Percentiles rank a stretch among this genome's conserved stretches.
Evolutionary conservation across 176 grass and related monocot species (phyloP).

Genomic region (Melocanna baccifera): DNA sequence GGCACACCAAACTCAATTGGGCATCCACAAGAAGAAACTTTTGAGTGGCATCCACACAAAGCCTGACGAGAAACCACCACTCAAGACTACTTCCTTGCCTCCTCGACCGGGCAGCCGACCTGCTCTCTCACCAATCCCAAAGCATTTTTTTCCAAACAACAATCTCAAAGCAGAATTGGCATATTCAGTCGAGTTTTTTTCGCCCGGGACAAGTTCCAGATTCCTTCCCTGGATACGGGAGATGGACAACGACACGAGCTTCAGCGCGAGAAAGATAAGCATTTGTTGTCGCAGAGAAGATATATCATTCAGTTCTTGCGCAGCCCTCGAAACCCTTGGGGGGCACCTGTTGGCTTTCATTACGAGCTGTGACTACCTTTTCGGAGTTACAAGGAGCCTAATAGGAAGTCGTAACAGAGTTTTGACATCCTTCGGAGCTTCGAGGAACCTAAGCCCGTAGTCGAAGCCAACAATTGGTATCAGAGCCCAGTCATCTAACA

Average conservation of each 20-base stretch:
- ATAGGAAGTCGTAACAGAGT: too few species aligned
- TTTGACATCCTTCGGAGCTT: too few species aligned
- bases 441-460: too few species aligned
- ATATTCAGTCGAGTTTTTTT: not conserved
- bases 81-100: constrained; percentile 1
- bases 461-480: too few species aligned
- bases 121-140: not conserved
- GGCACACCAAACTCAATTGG: constrained; percentile 1
- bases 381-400: too few species aligned
- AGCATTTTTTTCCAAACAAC: not conserved
- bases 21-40: not conserved
- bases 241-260: not conserved
- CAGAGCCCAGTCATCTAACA: too few species aligned
- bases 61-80: not conserved
- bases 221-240: not conserved
- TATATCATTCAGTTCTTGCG: not conserved
- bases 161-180: not conserved
- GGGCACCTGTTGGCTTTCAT: too few species aligned
- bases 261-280: not conserved
- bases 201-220: not conserved
- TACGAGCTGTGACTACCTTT: too few species aligned
- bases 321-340: not conserved
- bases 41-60: constrained; percentile 39
- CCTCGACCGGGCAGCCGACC: not conserved
- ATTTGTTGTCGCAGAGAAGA: not conserved